These are phyloP conservation scores for Sanghuangporus baumii DNA, from an alignment of 1,284 basidiomycete genomes.

Conservation along the genomic window DNA sequence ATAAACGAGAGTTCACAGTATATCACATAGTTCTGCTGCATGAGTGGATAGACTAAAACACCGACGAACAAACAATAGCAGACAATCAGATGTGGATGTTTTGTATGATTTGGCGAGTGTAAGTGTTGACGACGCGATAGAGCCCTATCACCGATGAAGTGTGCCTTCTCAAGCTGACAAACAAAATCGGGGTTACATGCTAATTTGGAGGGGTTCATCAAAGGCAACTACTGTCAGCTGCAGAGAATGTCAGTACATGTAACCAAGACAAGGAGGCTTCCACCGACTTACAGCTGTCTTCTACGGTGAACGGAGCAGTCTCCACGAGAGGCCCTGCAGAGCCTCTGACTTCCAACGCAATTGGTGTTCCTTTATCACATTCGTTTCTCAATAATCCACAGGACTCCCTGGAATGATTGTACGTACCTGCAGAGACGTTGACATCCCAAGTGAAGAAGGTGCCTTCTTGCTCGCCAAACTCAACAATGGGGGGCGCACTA, in stretches of 20 bases:
- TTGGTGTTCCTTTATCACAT: conserved; percentile 19
- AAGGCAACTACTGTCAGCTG: conserved; percentile 2
- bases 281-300: conserved; percentile 37
- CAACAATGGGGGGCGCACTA: conserved; percentile 31
- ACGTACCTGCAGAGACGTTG: neutral
- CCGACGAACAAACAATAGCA: too few species aligned
- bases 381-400: neutral
- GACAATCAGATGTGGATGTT: too few species aligned
- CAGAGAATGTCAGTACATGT: neutral
- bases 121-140: too few species aligned
- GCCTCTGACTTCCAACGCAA: conserved; percentile 52
- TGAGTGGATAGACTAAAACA: too few species aligned
- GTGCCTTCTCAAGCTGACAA: too few species aligned
- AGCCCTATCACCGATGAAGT: too few species aligned
- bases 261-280: neutral
- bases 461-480: conserved; percentile 31
- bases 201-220: too few species aligned
- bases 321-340: conserved; percentile 39
- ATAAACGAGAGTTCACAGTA: too few species aligned
- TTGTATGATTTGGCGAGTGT: too few species aligned
- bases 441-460: conserved; percentile 27
- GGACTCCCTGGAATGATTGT: neutral
- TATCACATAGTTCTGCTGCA: too few species aligned
- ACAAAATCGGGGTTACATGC: too few species aligned
- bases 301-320: conserved; percentile 44